A percentile compares a stretch with the other conserved stretches of the same genome.
These are phyloP conservation scores for Geotrichum ghanense DNA, from an alignment of 805 yeast genomes.

Conservation along the genomic window DNA sequence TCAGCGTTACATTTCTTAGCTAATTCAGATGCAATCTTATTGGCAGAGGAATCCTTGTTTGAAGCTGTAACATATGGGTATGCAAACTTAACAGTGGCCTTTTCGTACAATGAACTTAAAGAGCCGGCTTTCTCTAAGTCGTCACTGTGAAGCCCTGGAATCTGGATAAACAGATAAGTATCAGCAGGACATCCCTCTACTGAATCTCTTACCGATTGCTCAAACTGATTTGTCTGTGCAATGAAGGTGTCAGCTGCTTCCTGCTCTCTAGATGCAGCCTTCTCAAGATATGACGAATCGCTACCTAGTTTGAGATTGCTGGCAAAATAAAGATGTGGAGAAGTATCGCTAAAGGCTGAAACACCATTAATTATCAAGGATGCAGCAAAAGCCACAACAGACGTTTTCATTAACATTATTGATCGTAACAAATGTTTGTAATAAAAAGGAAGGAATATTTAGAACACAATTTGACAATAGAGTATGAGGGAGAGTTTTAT, in stretches of 20 bases:
- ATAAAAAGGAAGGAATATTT: too few relatives aligned
- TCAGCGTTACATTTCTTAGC: conserved; percentile 39
- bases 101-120: neutral
- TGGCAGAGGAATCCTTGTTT: neutral
- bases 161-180: conserved; percentile 43
- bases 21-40: neutral
- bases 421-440: too few relatives aligned
- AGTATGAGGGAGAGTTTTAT: neutral
- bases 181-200: conserved; percentile 36
- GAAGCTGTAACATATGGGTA: neutral
- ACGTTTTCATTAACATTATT: neutral
- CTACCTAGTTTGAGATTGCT: neutral
- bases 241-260: neutral
- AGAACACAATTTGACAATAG: too few relatives aligned
- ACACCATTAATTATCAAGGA: neutral
- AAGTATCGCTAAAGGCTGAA: neutral
- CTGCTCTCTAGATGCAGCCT: neutral
- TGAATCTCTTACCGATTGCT: conserved; percentile 6
- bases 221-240: neutral
- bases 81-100: neutral
- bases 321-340: conserved; percentile 1
- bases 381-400: neutral
- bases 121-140: conserved; percentile 24
- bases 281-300: neutral
- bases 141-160: conserved; percentile 39